Conservation (phyloP, 106 monocot genomes). For the Alisma plantagoaquatica region DNA sequence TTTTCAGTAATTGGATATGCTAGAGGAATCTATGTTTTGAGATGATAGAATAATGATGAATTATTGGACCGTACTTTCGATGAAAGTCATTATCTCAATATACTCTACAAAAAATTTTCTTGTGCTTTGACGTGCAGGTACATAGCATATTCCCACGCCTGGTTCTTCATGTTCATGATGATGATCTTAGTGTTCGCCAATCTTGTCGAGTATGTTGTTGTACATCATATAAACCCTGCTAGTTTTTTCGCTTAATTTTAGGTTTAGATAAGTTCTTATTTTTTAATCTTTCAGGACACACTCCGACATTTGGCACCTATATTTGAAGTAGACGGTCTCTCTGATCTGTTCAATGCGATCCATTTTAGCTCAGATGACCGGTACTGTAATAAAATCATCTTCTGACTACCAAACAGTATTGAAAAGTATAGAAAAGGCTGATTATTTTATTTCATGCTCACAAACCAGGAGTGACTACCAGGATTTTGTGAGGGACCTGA, state of each 20-base stretch:
- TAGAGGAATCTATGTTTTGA: too few species aligned
- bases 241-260: slow-evolving; percentile 1
- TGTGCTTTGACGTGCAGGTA: too few species aligned
- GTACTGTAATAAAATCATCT: slow-evolving; percentile 29
- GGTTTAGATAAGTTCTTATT: not conserved
- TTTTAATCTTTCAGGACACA: slow-evolving; percentile 36
- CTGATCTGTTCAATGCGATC: slow-evolving; percentile 39
- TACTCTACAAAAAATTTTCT: too few species aligned
- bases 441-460: not conserved
- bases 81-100: too few species aligned
- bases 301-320: slow-evolving; percentile 56
- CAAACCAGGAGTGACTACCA: slow-evolving; percentile 68
- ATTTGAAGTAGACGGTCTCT: slow-evolving; percentile 56
- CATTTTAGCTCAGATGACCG: slow-evolving; percentile 71
- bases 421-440: too few species aligned
- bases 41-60: too few species aligned
- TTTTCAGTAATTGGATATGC: too few species aligned
- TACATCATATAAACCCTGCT: too few species aligned
- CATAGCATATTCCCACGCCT: slow-evolving; percentile 78
- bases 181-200: slow-evolving; percentile 68
- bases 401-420: too few species aligned
- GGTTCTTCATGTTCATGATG: slow-evolving; percentile 90
- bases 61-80: too few species aligned
- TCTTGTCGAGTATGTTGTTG: slow-evolving; percentile 69
- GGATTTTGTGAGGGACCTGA: slow-evolving; percentile 78